Evolutionary conservation across 352 stramenopile species (phyloP), one percentile per base, ranked within the genome.

Genomic region (Globisporangium paroecandrum): DNA sequence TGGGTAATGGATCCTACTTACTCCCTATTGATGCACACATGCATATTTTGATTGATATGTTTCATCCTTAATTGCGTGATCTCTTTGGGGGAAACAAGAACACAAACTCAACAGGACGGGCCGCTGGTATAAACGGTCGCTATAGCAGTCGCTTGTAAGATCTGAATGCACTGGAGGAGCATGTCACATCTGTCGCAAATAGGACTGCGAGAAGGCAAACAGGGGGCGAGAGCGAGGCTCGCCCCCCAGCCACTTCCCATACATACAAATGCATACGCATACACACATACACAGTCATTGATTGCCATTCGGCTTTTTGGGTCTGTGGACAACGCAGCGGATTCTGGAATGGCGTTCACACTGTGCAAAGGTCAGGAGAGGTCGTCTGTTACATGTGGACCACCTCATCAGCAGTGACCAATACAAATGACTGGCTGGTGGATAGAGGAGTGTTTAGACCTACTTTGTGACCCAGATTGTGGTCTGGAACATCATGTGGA

Each of bases 131-230:
- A 89, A 93, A 93, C 84, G 78, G 66, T 93, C 75, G 58, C 84
- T 93, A 76, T 93, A 80, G 84, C 84, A 91, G 82, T 89, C 79
- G 62, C 78, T 88, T 91, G 84, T 93, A 93, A 93, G 84, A 91
- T 81, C 79, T 83, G 82, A 72, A 72, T 73, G 84, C 81, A 93
- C 73, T 43, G 66, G 29, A 72, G 41, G 72, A 69, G 77, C 57
- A 70, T 72, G 69, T 74, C 84, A 70, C 83, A 80, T 91, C 84
- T 88, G 84, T 93, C 84, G 84, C 84, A 93, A 93, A 86, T 88
- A 90, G 81, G 77, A 89, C 81, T 93, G 84, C 84, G 41, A 74
- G 58, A 64, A 68, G 47, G 13, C 20, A 62, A 3, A n/a, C 27
- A 29, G 1, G 13, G 41, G 41, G 41, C 41, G 13, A 5, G 5